phyloP scores from a whole-genome alignment of 306 rosid genomes.

The Astragalus glycyphyllos region DNA sequence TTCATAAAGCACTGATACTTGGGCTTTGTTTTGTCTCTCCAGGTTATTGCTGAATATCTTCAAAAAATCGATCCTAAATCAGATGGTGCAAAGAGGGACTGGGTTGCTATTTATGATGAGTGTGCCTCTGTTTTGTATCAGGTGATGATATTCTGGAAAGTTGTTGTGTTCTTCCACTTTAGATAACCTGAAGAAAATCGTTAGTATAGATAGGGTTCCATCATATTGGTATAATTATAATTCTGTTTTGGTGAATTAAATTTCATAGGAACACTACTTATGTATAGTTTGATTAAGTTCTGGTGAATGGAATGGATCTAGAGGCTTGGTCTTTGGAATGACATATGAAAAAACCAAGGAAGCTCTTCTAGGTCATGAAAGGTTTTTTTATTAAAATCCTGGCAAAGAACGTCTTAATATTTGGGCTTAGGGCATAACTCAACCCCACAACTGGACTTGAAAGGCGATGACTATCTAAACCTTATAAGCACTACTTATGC shows the following conservation, averaged over 20 bases:
- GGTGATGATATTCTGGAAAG: slow-evolving; percentile 55
- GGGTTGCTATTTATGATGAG: slow-evolving; percentile 99
- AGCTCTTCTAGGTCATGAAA: slow-evolving; percentile 23
- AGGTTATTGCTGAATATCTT: slow-evolving; percentile 98
- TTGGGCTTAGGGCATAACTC: too few species aligned
- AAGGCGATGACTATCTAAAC: too few species aligned
- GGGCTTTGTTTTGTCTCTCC: slow-evolving; percentile 41
- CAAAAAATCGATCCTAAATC: slow-evolving; percentile 98
- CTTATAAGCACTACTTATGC: too few species aligned
- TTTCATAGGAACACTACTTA: slow-evolving; percentile 16
- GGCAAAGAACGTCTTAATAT: background rate
- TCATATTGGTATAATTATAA: slow-evolving; percentile 17
- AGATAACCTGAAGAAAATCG: slow-evolving; percentile 35
- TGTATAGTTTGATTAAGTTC: slow-evolving; percentile 35
- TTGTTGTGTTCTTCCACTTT: slow-evolving; percentile 28
- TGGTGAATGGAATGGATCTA: slow-evolving; percentile 23
- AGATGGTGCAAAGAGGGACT: slow-evolving; percentile 99
- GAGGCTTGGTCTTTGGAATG: slow-evolving; percentile 32
- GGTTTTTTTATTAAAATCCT: background rate
- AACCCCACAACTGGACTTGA: too few species aligned
- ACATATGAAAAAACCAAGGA: slow-evolving; percentile 31
- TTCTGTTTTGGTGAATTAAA: slow-evolving; percentile 12
- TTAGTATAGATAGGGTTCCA: slow-evolving; percentile 16
- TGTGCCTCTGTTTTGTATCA: slow-evolving; percentile 94
- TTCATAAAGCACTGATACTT: slow-evolving; percentile 26